Conservation (phyloP, 177 flowering plant genomes). For the Tripterygium wilfordii region DNA sequence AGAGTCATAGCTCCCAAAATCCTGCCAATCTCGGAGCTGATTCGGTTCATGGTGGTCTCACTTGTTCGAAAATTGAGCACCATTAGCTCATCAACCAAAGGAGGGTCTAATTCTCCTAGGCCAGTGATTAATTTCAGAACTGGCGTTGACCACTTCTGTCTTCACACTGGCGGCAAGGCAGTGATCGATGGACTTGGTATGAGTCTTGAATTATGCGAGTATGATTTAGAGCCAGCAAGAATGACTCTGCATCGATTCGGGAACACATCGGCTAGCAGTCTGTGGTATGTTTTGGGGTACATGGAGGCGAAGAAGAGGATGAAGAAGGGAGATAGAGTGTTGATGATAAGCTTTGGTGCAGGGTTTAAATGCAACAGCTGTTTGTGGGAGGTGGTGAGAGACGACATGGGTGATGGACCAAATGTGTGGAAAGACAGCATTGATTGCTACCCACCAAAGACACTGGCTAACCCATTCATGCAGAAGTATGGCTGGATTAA, state of each 20-base stretch:
- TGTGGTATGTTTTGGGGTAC: constrained; percentile 67
- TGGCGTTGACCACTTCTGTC: constrained; percentile 75
- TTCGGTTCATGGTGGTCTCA: constrained; percentile 23
- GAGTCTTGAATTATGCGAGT: constrained; percentile 37
- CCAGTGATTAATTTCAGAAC: constrained; percentile 43
- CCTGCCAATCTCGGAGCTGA: constrained; percentile 46
- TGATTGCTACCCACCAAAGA: constrained; percentile 48
- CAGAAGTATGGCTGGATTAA: constrained; percentile 75
- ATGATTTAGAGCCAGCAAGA: constrained; percentile 72
- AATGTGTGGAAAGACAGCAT: constrained; percentile 68
- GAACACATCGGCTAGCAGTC: constrained; percentile 69
- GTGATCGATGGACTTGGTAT: constrained; percentile 65
- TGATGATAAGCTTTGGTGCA: constrained; percentile 70
- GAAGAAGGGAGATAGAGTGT: constrained; percentile 45
- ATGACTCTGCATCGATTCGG: constrained; percentile 72
- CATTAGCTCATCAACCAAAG: not conserved
- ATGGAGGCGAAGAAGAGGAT: constrained; percentile 71
- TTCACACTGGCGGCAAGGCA: constrained; percentile 88
- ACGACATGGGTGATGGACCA: constrained; percentile 37
- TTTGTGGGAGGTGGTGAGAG: constrained; percentile 61
- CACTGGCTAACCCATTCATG: constrained; percentile 51
- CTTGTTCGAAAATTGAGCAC: constrained; percentile 4
- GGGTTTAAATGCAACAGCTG: constrained; percentile 81
- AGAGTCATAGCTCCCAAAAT: constrained; percentile 46
- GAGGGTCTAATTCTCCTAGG: not conserved